Conservation (phyloP, 2,329 filamentous ascomycete species). For the Ophiostoma sp. region DNA sequence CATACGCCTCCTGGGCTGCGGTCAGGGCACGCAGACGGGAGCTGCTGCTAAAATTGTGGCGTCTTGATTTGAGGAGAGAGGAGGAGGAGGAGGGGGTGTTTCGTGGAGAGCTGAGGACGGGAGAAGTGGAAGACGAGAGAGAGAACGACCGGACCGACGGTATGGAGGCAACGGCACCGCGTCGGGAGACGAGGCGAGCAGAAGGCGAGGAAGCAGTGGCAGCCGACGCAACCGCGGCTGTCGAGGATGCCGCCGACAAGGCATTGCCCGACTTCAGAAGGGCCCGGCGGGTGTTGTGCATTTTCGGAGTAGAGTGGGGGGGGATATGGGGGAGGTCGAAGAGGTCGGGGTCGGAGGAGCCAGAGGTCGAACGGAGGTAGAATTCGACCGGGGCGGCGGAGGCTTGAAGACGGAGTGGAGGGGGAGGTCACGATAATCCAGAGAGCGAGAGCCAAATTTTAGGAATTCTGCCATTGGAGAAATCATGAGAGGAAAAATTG, state of each 20-base stretch:
- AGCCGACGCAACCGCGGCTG: too few species aligned
- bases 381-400: background rate
- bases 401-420: background rate
- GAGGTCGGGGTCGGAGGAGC: background rate
- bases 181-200: background rate
- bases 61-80: background rate
- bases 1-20: conserved; percentile 37
- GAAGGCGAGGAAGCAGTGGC: background rate
- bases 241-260: background rate
- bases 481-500: background rate
- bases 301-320: conserved; percentile 2
- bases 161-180: background rate
- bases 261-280: conserved; percentile 20
- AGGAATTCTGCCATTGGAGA: conserved; percentile 12
- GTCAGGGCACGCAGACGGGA: conserved; percentile 33
- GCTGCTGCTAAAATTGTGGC: conserved; percentile 38
- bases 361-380: background rate
- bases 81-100: background rate
- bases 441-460: background rate
- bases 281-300: conserved; percentile 23
- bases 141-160: background rate
- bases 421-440: background rate
- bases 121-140: background rate
- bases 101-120: background rate
- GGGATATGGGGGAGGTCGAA: background rate